Evolutionary conservation across 176 grass and related monocot species (phyloP).

Genomic region (Ampelocalamus luodianensis): DNA sequence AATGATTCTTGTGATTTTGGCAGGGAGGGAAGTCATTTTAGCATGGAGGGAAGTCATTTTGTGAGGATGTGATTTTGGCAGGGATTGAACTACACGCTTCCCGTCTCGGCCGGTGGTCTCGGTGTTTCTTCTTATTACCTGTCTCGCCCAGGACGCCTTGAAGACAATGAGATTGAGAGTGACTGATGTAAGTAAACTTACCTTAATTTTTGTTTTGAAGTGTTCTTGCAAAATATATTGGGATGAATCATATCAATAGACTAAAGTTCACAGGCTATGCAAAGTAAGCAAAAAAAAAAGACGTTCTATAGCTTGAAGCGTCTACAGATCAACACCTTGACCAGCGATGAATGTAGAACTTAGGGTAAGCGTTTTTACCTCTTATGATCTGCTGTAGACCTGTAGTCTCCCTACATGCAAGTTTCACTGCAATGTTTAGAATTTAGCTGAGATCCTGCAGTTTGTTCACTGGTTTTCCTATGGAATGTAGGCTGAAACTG

Average conservation of each 20-base stretch:
- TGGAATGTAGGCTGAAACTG: constrained; percentile 75
- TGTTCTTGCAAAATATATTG: not conserved
- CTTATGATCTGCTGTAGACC: not conserved
- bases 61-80: too few relatives aligned
- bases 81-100: too few relatives aligned
- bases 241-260: not conserved
- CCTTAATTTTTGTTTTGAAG: constrained; percentile 28
- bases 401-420: constrained; percentile 15
- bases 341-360: constrained; percentile 82
- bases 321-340: constrained; percentile 81
- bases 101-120: too few relatives aligned
- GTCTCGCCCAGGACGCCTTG: too few relatives aligned
- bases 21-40: too few relatives aligned
- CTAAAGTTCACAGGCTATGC: not conserved
- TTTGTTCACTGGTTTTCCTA: constrained; percentile 34
- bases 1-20: too few relatives aligned
- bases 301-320: constrained; percentile 62
- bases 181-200: constrained; percentile 45
- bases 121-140: too few relatives aligned
- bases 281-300: not conserved
- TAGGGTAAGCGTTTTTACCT: constrained; percentile 50
- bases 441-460: not conserved
- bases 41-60: too few relatives aligned
- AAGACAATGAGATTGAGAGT: constrained; percentile 40
- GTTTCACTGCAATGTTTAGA: not conserved